Percentiles rank a stretch among this genome's conserved stretches.
These are phyloP conservation scores for Trichoderma polysporum DNA, from an alignment of 2,329 filamentous ascomycete species.

Conservation along the genomic window DNA sequence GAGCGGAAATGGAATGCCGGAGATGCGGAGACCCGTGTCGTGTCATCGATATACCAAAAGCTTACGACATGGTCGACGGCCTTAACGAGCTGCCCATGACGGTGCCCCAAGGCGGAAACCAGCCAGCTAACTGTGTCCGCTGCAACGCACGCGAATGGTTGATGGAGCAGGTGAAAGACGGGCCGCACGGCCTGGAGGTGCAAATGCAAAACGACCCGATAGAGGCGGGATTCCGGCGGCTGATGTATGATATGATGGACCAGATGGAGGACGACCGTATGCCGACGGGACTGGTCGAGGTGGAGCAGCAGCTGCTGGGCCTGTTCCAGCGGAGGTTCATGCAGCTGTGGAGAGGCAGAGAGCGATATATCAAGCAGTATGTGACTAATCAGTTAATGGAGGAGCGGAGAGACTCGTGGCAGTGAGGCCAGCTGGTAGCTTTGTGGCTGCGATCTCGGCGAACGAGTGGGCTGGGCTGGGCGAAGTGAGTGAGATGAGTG, in stretches of 20 bases:
- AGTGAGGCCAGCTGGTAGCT: not conserved
- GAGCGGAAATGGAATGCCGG: not conserved
- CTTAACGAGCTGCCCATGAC: not conserved
- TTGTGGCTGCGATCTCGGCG: not conserved
- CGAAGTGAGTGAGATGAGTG: too few species aligned
- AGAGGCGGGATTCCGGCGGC: constrained; percentile 22
- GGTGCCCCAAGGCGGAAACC: not conserved
- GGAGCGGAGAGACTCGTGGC: not conserved
- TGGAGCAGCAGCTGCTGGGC: not conserved
- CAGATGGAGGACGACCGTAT: constrained; percentile 10
- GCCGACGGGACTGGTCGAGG: not conserved
- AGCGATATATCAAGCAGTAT: not conserved
- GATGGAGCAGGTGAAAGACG: not conserved
- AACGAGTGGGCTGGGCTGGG: too few species aligned
- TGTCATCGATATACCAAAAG: not conserved
- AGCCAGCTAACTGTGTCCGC: constrained; percentile 11
- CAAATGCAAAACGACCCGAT: constrained; percentile 3
- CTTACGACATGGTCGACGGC: not conserved
- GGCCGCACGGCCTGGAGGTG: not conserved
- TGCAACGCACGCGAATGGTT: constrained; percentile 23
- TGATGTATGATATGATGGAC: constrained; percentile 24
- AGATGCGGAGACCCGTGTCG: not conserved
- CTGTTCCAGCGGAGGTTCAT: constrained; percentile 22
- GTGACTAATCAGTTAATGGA: not conserved
- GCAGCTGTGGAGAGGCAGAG: constrained; percentile 1